Base-by-base conservation (phyloP, 2,329 filamentous ascomycete species). In the Aspergillus neoniger region DNA sequence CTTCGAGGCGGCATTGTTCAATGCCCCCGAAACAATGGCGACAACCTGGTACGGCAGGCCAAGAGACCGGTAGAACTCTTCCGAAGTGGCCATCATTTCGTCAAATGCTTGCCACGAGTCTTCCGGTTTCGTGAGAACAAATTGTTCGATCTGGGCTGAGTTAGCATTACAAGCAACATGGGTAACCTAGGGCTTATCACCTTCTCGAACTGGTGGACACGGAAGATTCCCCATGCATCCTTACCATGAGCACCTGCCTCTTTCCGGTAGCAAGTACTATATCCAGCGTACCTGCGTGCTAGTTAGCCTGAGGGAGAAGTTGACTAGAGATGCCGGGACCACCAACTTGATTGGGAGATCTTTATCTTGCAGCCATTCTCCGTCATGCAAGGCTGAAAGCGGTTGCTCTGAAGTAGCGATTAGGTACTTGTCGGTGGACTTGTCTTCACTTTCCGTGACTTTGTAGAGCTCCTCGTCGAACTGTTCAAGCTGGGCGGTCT, bases 381-480 rank as follows among this genome's bases (percentile, higher is more conserved):
- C 90, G 50, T 92, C 89, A 78, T 98, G 95, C 72, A 95, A 88
- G 21, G 92, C 92, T 25, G 92, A 96, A 72, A 99, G 88, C 19
- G 95, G 95, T 78, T 99, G 95, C 77, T 99, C 95, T 28, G 91
- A 95, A 61, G 92, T 96, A 14, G 91, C 91, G 71, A 90, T 90
- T 39, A 88, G 78, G 72, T 88, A 88, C 81, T 97, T 97, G 80
- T 98, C 95, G 54, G 90, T 91, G 70, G 91, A 86, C 65, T 91
- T 87, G 69, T 96, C 92, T 61, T 91, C 91, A 74, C 90, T 90
- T 67, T 94, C 88, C 23, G 84, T 84, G 58, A 99, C 94, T 81
- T 98, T 98, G 85, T 99, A 99, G 55, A 99, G 82, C 78, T 98
- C 94, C 76, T 98, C 95, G 73, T 99, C 95, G 72, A 99, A 99